Base-by-base conservation (phyloP, 768 basidiomycete genomes). In the Agaricus subrufescens region DNA sequence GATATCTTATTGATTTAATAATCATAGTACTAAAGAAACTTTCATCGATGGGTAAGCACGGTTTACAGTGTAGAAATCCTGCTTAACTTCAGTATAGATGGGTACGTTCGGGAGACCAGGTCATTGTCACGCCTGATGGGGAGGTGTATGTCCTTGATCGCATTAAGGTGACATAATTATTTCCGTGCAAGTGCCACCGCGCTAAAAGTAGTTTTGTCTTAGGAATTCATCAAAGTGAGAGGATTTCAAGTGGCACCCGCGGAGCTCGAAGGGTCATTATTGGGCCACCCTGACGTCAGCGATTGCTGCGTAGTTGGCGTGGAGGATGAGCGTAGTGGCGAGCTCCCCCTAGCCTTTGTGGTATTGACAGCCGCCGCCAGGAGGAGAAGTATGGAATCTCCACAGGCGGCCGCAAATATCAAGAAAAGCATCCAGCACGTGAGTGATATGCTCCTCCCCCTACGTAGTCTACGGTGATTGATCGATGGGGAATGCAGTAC, bases 141-240 rank as follows among this genome's bases (percentile, higher is more conserved):
- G 84, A 86, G 53, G 58, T 86, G 1, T 84, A 79, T 50, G 74
- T 86, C 42, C 61, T 79, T 9, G 84, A 86, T 64, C 75, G 85
- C 34, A 68, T 86, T 52, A 86, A 87, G 73, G 83, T 79, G 54
- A n/a, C 31, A 40, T 30, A 2, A 19, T 19, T 19, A 42, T 29
- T 34, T 34, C 46, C 25, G 26, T 25, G 19, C 10, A 42, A 9
- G 37, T 15, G 14, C 14, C 9, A 30, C 1, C 26, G 23, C 15
- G n/a, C 42, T 26, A 12, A 44, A 4, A 19, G 40, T 30, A 42
- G 11, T 11, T 4, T 4, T 46, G 14, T 34, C 23, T 30, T 49
- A 84, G 83, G 85, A 87, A 69, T 75, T 87, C 29, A 70, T 88
- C 64, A 88, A 89, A 67, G 83, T 85, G 34, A 76, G 69, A 56